phyloP scores from a whole-genome alignment of 2,329 filamentous ascomycete genomes.

The Arthrobotrys sinensis region DNA sequence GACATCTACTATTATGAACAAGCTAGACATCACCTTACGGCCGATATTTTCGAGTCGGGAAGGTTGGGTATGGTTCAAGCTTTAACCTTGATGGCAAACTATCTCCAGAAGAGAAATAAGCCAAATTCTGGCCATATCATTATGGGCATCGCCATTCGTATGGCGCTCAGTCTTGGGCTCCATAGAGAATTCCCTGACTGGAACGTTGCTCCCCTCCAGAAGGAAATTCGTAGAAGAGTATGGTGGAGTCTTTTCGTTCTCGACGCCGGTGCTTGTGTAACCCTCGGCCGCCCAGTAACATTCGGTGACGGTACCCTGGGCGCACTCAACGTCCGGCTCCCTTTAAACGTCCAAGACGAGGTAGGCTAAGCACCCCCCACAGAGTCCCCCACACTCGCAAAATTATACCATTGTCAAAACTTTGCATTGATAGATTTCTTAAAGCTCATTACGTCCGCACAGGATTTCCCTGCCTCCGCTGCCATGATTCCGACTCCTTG shows the following conservation, averaged over 20 bases:
- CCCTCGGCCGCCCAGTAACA: conserved; percentile 69
- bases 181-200: conserved; percentile 69
- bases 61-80: conserved; percentile 66
- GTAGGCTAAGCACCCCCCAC: conserved; percentile 62
- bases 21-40: conserved; percentile 54
- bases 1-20: conserved; percentile 60
- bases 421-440: conserved; percentile 60
- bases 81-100: conserved; percentile 68
- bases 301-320: conserved; percentile 67
- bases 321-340: conserved; percentile 68
- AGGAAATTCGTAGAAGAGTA: conserved; percentile 67
- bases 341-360: conserved; percentile 70
- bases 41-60: conserved; percentile 64
- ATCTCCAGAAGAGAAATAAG: conserved; percentile 71
- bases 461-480: conserved; percentile 59
- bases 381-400: not conserved
- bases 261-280: conserved; percentile 70
- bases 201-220: conserved; percentile 66
- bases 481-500: conserved; percentile 57
- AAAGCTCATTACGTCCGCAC: conserved; percentile 61
- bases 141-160: conserved; percentile 71
- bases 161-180: conserved; percentile 71
- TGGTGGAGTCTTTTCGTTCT: conserved; percentile 69
- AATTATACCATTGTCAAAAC: conserved; percentile 51
- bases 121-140: conserved; percentile 72